Base-by-base conservation (phyloP, 2,329 filamentous ascomycete species). In the Colletotrichum tamarilloi region DNA sequence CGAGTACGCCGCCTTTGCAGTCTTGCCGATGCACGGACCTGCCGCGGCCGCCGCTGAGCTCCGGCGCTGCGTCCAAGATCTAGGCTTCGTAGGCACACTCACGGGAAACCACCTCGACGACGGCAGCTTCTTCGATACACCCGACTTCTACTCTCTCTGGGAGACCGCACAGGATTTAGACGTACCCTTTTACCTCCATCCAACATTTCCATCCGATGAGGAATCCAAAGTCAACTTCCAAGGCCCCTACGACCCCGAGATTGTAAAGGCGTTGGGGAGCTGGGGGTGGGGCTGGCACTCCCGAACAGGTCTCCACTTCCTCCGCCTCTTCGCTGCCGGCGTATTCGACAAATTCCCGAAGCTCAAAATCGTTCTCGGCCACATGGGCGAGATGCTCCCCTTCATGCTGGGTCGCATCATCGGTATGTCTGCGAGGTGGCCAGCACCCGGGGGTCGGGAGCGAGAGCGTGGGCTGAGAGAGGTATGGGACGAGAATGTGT, bases 201-300 rank as follows among this genome's bases (percentile, higher is more conserved):
- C 87, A 8, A 58, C 69, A 0, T 64, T 63, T 1, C 38, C 69
- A 4, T 30, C 65, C 5, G 59, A 84, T 82, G 0, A 52, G 0
- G 69, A 72, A 26, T 28, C 65, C 7, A 42, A 46, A 14, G 53
- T 72, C 53, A 69, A 72, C 38, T 72, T 72, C 4, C 22, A 63
- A 2, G 69, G 69, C 0, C 57, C 64, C 8, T 84, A 88, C 77
- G 87, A 91, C 8, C 88, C 89, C 0, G 88, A 89, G 0, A 83
- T 91, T 5, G 87, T 84, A 68, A 91, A 91, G 64, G 89, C 89
- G 4, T 85, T 90, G 1, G 89, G 87, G 5, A 88, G 92, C 58
- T 69, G 70, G 66, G 66, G 32, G 2, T 73, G 70, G 70, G 69
- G 69, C 1, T 73, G 70, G 60, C 70, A 73, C 28, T 69, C 70